Evolutionary conservation across 257 asterid species (phyloP).

Genomic region (Nicotiana attenuata): DNA sequence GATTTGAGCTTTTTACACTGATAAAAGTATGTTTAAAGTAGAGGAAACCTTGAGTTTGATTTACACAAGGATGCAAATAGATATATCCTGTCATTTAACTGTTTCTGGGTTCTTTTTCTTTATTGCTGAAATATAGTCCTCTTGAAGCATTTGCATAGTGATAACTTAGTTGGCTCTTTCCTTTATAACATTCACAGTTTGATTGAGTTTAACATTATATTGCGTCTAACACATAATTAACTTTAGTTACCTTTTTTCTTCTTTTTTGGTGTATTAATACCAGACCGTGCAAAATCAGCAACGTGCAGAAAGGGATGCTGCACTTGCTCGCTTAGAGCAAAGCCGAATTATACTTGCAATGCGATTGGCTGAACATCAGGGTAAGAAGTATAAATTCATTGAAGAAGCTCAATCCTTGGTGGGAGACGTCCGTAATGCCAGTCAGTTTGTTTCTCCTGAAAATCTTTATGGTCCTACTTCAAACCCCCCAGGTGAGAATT

Average conservation of each 20-base stretch:
- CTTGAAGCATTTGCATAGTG: background rate
- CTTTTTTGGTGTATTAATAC: conserved; percentile 1
- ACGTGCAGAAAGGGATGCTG: conserved; percentile 85
- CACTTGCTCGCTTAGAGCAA: conserved; percentile 85
- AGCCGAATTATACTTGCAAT: conserved; percentile 84
- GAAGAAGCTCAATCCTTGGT: conserved; percentile 91
- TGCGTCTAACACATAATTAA: background rate
- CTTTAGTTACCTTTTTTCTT: background rate
- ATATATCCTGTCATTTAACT: background rate
- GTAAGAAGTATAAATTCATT: conserved; percentile 81
- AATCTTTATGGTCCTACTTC: conserved; percentile 40
- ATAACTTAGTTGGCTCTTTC: background rate
- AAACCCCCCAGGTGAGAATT: conserved; percentile 29
- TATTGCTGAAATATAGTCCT: background rate
- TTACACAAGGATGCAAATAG: background rate
- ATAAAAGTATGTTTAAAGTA: background rate
- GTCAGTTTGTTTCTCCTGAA: conserved; percentile 54
- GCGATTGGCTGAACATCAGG: conserved; percentile 97
- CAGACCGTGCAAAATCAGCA: conserved; percentile 87
- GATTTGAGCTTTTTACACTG: background rate
- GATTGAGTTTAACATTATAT: background rate
- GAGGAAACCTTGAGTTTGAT: background rate
- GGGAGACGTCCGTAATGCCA: conserved; percentile 66
- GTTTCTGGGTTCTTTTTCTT: background rate
- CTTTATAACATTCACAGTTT: background rate